Conservation (phyloP, 2,329 filamentous ascomycete species). For the Cytospora paraplurivora region DNA sequence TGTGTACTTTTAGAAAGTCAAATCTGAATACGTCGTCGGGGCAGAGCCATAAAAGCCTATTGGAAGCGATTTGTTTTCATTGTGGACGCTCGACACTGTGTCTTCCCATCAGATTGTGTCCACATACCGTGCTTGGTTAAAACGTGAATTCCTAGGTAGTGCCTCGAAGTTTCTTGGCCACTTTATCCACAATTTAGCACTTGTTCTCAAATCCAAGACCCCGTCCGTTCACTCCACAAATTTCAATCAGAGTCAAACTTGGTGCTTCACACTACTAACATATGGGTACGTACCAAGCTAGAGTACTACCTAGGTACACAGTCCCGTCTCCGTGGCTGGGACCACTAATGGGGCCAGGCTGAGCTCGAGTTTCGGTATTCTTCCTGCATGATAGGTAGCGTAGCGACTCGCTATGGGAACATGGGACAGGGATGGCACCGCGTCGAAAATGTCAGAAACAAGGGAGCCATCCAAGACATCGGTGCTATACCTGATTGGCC, state of each 20-base stretch:
- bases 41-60: not conserved
- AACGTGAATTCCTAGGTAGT: not conserved
- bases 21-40: not conserved
- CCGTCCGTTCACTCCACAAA: conserved; percentile 5
- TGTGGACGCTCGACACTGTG: not conserved
- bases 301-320: too few relatives aligned
- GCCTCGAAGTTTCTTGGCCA: not conserved
- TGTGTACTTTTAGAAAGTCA: not conserved
- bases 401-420: conserved; percentile 1
- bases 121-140: not conserved
- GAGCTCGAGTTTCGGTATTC: not conserved
- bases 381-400: not conserved
- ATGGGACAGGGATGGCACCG: conserved; percentile 5
- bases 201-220: conserved; percentile 1
- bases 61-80: not conserved
- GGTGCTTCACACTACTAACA: not conserved
- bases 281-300: not conserved
- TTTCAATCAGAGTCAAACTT: conserved; percentile 8
- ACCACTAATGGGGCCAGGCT: not conserved
- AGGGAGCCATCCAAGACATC: conserved; percentile 3
- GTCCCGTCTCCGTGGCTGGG: not conserved
- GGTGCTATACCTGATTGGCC: not conserved
- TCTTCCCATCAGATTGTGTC: not conserved
- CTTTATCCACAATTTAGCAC: not conserved
- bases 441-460: conserved; percentile 2